Conservation (phyloP, 2,329 filamentous ascomycete genomes). For the Nemania diffusa region DNA sequence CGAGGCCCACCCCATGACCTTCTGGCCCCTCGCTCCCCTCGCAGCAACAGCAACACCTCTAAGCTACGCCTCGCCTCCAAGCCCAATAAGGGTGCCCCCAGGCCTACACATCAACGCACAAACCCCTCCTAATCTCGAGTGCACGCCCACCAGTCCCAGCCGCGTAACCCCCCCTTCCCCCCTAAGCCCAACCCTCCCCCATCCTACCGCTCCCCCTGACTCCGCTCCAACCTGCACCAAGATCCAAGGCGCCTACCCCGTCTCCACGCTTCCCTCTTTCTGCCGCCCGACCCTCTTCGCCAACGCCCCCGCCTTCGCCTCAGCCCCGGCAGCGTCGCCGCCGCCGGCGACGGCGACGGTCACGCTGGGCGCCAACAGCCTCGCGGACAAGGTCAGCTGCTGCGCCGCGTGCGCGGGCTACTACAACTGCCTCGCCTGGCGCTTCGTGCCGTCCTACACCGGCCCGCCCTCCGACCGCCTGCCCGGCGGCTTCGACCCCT, state of each 20-base stretch:
- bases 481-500: slow-evolving; percentile 48
- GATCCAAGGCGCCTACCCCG: slow-evolving; percentile 42
- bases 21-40: slow-evolving; percentile 40
- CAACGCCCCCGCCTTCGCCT: slow-evolving; percentile 42
- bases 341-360: slow-evolving; percentile 39
- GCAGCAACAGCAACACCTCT: slow-evolving; percentile 41
- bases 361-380: slow-evolving; percentile 40
- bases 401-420: slow-evolving; percentile 46
- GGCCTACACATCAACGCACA: slow-evolving; percentile 37
- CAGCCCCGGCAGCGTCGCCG: too few relatives aligned
- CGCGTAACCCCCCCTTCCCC: neutral
- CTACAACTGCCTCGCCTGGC: slow-evolving; percentile 49
- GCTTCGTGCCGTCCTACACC: slow-evolving; percentile 43
- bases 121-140: neutral
- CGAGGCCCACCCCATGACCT: slow-evolving; percentile 46
- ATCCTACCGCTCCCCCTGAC: neutral
- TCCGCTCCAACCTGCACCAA: slow-evolving; percentile 38
- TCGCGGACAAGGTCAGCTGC: slow-evolving; percentile 47
- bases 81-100: slow-evolving; percentile 42
- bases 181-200: neutral
- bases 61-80: slow-evolving; percentile 43
- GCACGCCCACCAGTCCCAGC: neutral
- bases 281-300: slow-evolving; percentile 45
- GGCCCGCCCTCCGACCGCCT: slow-evolving; percentile 38
- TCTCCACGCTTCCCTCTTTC: slow-evolving; percentile 47